Conservation (phyloP, 345 rosid genomes). For the Linum usitatissimum region DNA sequence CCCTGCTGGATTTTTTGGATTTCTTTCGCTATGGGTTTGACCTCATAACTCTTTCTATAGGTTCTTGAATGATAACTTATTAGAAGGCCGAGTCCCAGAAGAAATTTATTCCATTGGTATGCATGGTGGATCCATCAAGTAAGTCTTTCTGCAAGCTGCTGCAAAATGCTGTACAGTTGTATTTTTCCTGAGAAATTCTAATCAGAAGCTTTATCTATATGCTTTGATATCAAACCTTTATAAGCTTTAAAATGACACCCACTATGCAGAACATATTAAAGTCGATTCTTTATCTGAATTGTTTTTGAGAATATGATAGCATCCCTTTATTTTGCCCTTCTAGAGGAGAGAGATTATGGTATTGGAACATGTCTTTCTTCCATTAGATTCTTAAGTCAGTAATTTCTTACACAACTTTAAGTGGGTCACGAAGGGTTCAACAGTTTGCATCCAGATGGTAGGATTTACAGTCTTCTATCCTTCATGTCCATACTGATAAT, state of each 20-base stretch:
- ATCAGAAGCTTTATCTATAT: background rate
- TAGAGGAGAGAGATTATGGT: background rate
- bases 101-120: conserved; percentile 79
- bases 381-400: too few relatives aligned
- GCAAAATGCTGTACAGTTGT: background rate
- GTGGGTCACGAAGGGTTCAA: too few relatives aligned
- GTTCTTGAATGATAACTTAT: conserved; percentile 50
- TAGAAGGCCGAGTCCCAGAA: conserved; percentile 82
- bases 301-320: background rate
- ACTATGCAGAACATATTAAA: too few relatives aligned
- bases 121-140: conserved; percentile 93
- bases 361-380: too few relatives aligned
- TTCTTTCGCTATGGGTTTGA: background rate
- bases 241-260: too few relatives aligned
- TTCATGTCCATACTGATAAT: too few relatives aligned
- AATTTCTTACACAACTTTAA: too few relatives aligned
- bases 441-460: too few relatives aligned
- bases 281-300: background rate
- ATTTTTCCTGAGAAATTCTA: background rate
- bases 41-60: conserved; percentile 24
- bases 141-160: conserved; percentile 18
- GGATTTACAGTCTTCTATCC: too few relatives aligned
- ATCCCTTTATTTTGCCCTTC: background rate
- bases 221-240: background rate
- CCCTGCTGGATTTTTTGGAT: background rate